Evolutionary conservation across 495 filamentous ascomycete genomes (phyloP), one percentile per base, ranked within the genome.

Genomic region (Penicillium riverlandense): DNA sequence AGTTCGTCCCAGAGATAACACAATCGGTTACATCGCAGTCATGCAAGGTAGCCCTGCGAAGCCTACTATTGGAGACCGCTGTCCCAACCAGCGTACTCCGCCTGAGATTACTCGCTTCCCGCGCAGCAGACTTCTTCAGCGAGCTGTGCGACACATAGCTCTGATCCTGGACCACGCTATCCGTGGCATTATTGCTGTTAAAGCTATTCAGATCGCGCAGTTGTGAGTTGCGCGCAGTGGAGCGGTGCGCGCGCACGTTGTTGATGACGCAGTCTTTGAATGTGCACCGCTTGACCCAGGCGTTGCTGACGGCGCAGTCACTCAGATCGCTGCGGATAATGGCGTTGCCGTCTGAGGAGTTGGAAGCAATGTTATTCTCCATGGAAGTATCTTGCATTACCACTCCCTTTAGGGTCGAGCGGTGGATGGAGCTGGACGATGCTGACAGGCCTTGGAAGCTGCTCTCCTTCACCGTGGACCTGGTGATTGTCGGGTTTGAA

Each of bases 21-120:
- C 63, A 69, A 1, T 61, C 50, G 2, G 39, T 54, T 5, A 66
- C 53, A 38, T 66, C 52, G 33, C 63, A 69, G 33, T 69, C 50
- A 15, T 10, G 34, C 28, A 67, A 29, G 1, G n/a, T 40, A 5
- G 57, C 35, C 29, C 43, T 46, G 32, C 48, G 38, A 6, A 65
- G 13, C 8, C 32, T 44, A 35, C 53, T 60, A 13, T 54, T 28
- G 1, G 40, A 38, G 3, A 66, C 30, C 3, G 27, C 30, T 4
- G 50, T 50, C 11, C 53, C 45, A 12, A 39, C 41, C 7, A 66
- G 27, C 2, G 42, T 35, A 22, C 58, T 58, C 29, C 49, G 49
- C 8, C 47, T 51, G 11, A 54, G 7, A 1, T 11, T 10, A 28
- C 38, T 49, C 28, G 43, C 40, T 30, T 54, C 53, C 14, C 39